Conservation (phyloP, 768 basidiomycete species). For the Dictyophora rubrovolvata region DNA sequence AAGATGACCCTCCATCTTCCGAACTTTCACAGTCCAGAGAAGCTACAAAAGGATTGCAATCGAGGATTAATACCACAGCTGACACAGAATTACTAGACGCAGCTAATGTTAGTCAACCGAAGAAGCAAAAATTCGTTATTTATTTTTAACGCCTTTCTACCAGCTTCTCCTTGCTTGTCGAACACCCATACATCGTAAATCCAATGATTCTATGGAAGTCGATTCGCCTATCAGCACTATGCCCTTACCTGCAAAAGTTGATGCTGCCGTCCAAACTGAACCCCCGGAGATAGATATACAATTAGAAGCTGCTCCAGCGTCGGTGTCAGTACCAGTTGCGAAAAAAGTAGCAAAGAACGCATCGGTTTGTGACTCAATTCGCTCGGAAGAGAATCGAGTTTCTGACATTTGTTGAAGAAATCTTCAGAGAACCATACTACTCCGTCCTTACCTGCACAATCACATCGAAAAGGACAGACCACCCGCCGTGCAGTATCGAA, state of each 20-base stretch:
- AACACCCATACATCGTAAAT: neutral
- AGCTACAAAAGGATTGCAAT: neutral
- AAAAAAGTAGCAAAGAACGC: neutral
- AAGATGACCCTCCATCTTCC: conserved; percentile 34
- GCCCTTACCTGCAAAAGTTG: neutral
- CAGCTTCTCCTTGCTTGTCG: conserved; percentile 6
- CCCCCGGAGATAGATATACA: neutral
- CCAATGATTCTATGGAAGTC: neutral
- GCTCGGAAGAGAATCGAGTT: no score
- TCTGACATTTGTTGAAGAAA: neutral
- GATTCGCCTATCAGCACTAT: neutral
- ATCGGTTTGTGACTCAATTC: neutral
- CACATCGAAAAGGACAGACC: neutral
- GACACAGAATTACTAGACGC: neutral
- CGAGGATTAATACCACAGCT: neutral
- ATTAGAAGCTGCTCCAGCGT: neutral
- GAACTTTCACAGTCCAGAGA: neutral
- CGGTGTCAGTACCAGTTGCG: neutral
- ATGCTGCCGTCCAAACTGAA: conserved; percentile 6
- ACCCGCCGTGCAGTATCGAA: neutral
- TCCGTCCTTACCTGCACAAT: neutral
- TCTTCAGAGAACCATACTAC: neutral
- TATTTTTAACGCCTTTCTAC: neutral
- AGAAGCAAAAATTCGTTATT: neutral
- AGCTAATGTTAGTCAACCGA: conserved; percentile 1